Percentiles rank a stretch among this genome's conserved stretches.
phyloP scores from a whole-genome alignment of 768 basidiomycete species.

The Rubroboletus pulcherrimus region DNA sequence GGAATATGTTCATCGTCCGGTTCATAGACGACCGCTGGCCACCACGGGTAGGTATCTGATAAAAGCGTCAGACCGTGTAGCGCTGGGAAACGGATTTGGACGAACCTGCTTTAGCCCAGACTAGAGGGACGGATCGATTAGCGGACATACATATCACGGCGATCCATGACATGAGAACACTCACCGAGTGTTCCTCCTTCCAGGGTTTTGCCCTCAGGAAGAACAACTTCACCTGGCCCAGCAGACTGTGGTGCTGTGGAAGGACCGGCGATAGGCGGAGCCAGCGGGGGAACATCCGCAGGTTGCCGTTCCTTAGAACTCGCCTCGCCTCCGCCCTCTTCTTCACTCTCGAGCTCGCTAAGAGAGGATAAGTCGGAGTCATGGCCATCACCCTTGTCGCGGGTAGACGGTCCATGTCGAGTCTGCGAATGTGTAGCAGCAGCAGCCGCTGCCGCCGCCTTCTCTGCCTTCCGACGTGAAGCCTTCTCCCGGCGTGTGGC shows the following conservation, averaged over 20 bases:
- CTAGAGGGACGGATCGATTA: slow-evolving; percentile 34
- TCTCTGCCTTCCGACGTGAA: slow-evolving; percentile 42
- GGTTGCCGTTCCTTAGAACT: slow-evolving; percentile 7
- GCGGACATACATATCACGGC: not conserved
- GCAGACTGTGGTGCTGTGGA: slow-evolving; percentile 4
- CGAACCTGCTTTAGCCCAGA: slow-evolving; percentile 82
- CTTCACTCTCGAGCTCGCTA: slow-evolving; percentile 41
- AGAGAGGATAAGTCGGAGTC: slow-evolving; percentile 45
- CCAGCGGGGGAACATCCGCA: not conserved
- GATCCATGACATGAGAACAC: slow-evolving; percentile 14
- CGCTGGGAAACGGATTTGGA: not conserved
- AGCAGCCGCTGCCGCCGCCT: slow-evolving; percentile 28
- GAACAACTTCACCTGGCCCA: slow-evolving; percentile 32
- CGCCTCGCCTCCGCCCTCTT: slow-evolving; percentile 12
- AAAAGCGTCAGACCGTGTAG: slow-evolving; percentile 3
- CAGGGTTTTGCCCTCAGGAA: slow-evolving; percentile 36
- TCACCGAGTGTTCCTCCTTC: slow-evolving; percentile 65
- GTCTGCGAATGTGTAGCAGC: slow-evolving; percentile 8
- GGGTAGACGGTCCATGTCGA: not conserved
- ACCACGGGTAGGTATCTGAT: slow-evolving; percentile 80
- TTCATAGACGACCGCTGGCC: slow-evolving; percentile 77
- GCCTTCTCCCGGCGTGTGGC: slow-evolving; percentile 59
- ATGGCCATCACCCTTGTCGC: slow-evolving; percentile 16
- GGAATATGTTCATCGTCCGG: slow-evolving; percentile 60
- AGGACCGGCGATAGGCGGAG: slow-evolving; percentile 8